Evolutionary conservation across 2,329 filamentous ascomycete genomes (phyloP).

Genomic region (Zymoseptoria ardabiliae): DNA sequence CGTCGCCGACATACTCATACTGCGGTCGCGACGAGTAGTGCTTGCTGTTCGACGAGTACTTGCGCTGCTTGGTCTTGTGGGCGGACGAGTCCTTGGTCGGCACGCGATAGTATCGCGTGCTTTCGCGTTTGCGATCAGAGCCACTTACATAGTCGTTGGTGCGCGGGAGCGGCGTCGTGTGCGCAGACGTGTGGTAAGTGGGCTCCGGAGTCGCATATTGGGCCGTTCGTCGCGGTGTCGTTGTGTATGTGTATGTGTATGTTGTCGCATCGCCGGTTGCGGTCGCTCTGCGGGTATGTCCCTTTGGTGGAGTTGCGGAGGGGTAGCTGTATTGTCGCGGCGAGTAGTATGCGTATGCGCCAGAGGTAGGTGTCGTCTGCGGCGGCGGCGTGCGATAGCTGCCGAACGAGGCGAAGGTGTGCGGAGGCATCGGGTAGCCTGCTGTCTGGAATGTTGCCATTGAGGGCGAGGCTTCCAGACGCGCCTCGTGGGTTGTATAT

Average conservation of each 20-base stretch:
- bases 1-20: slow-evolving; percentile 41
- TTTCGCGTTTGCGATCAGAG: slow-evolving; percentile 39
- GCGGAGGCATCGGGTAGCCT: slow-evolving; percentile 35
- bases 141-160: slow-evolving; percentile 61
- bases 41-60: slow-evolving; percentile 36
- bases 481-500: slow-evolving; percentile 21
- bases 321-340: slow-evolving; percentile 44
- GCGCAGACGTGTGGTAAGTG: slow-evolving; percentile 34
- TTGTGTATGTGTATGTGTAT: slow-evolving; percentile 39
- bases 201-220: slow-evolving; percentile 18
- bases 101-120: slow-evolving; percentile 31
- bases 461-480: slow-evolving; percentile 30
- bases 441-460: slow-evolving; percentile 31
- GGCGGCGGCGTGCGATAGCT: slow-evolving; percentile 42
- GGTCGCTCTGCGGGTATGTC: slow-evolving; percentile 51
- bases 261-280: slow-evolving; percentile 34
- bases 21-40: slow-evolving; percentile 47
- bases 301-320: slow-evolving; percentile 40
- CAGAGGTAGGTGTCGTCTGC: slow-evolving; percentile 42
- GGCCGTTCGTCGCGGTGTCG: slow-evolving; percentile 18
- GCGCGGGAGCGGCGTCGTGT: slow-evolving; percentile 44
- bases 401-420: slow-evolving; percentile 40
- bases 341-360: slow-evolving; percentile 44
- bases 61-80: slow-evolving; percentile 29
- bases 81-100: slow-evolving; percentile 9